A percentile compares a stretch with the other conserved stretches of the same genome.
phyloP scores from a whole-genome alignment of 768 basidiomycete species.

The button mushroom (Agaricus bisporus) region DNA sequence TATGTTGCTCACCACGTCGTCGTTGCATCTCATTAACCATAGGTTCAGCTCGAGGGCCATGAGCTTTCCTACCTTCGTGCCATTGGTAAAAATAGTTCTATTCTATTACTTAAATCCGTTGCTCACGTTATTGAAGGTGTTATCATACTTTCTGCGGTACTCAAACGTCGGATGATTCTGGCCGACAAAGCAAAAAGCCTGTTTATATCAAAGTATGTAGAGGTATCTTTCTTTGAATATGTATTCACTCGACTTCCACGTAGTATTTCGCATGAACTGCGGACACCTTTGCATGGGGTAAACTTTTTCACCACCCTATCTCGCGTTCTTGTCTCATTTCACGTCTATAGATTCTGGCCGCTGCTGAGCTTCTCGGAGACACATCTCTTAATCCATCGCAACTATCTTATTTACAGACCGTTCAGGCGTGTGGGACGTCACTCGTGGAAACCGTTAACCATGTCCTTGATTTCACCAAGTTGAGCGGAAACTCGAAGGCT shows the following conservation, averaged over 20 bases:
- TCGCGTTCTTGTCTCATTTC: neutral
- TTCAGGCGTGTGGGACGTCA: conserved; percentile 93
- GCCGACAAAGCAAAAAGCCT: conserved; percentile 92
- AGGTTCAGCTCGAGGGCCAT: conserved; percentile 72
- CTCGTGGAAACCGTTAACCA: conserved; percentile 96
- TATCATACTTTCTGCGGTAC: conserved; percentile 87
- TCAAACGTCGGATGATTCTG: conserved; percentile 88
- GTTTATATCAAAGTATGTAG: conserved; percentile 81
- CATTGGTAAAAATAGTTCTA: conserved; percentile 46
- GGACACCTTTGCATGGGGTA: conserved; percentile 89
- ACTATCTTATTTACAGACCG: conserved; percentile 82
- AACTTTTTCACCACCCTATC: conserved; percentile 8
- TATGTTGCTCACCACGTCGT: conserved; percentile 27
- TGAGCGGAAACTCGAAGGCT: conserved; percentile 78
- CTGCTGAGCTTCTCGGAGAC: conserved; percentile 86
- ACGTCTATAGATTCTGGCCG: conserved; percentile 66
- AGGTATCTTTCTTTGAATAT: neutral
- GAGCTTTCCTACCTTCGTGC: conserved; percentile 89
- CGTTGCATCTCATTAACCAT: conserved; percentile 6
- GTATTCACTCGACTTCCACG: neutral
- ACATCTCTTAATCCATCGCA: conserved; percentile 80
- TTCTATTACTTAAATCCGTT: neutral
- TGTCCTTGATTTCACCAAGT: conserved; percentile 92
- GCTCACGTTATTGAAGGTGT: conserved; percentile 44
- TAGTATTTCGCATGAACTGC: conserved; percentile 87